Percentiles rank a stretch among this genome's conserved stretches.
Evolutionary conservation across 2,329 filamentous ascomycete genomes (phyloP).

Genomic region (Pseudogymnoascus sp.): DNA sequence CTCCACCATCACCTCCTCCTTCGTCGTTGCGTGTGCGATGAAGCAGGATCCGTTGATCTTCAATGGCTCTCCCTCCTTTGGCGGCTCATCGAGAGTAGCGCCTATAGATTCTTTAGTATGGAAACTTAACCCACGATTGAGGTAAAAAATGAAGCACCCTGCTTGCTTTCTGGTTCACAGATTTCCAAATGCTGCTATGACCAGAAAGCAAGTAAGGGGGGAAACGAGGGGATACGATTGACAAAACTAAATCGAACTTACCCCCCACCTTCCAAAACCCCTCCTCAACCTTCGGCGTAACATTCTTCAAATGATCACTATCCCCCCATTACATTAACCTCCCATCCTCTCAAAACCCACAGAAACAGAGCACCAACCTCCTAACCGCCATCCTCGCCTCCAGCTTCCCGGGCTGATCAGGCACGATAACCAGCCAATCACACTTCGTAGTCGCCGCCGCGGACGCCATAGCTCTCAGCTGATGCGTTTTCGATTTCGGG

Average conservation of each 20-base stretch:
- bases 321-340: not conserved
- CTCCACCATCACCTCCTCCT: constrained; percentile 59
- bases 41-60: constrained; percentile 70
- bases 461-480: constrained; percentile 8
- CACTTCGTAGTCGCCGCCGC: constrained; percentile 31
- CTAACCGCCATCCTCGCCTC: constrained; percentile 56
- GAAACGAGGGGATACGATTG: not conserved
- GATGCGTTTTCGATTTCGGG: not conserved
- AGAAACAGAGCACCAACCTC: constrained; percentile 36
- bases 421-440: constrained; percentile 63
- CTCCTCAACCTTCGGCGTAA: constrained; percentile 44
- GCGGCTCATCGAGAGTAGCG: constrained; percentile 58
- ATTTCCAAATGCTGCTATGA: too few species aligned
- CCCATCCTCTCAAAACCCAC: not conserved
- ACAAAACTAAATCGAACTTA: constrained; percentile 29
- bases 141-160: not conserved
- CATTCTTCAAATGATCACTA: constrained; percentile 32
- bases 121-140: not conserved
- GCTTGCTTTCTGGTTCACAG: not conserved
- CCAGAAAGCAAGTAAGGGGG: not conserved
- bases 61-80: constrained; percentile 48
- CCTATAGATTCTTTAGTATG: constrained; percentile 35
- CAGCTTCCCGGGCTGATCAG: constrained; percentile 53
- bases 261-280: constrained; percentile 59
- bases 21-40: constrained; percentile 56